Base-by-base conservation (phyloP, 257 asterid species). In the Lycium ferocissimum region DNA sequence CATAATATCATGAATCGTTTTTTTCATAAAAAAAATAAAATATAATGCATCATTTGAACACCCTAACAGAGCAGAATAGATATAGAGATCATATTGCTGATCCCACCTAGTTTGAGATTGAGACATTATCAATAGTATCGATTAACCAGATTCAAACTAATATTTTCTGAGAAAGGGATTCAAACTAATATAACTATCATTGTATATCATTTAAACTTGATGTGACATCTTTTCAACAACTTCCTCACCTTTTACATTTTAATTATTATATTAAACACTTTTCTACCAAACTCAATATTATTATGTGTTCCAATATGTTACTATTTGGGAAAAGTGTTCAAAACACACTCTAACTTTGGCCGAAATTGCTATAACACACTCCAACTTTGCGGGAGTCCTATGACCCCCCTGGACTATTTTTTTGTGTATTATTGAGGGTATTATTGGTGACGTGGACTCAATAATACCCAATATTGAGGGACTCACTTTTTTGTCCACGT, bases 221-320 rank as follows among this genome's bases (percentile, higher is more conserved):
- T 8, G 47, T 18, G 82, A 57, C 82, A 76, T 76, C 47, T 76
- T 76, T 76, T 76, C 63, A 26, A 53, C 82, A 26, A 14, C 47
- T 76, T 51, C 63, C 26, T 51, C 22, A 76, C 47, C 51, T 76
- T 13, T 76, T 51, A 13, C 63, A 7, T 76, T 26, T 53, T 38
- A 76, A 17, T 51, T 76, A 22, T 22, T 51, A 13, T 51, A 51
- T 51, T 26, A 26, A 26, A 26, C 51, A 26, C n/a, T 6, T 75
- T 75, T 11, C 9, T 75, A 47, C 61, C 61, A 75, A 2, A 75
- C 61, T 22, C 35, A 11, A 2, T 51, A 73, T 47, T 20, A 73
- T 73, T 47, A 47, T 73, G n/a, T 20, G 20, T n/a, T 4, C 62
- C 61, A 75, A 75, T 75, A 26, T 75, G n/a, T 49, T 75, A 49